Evolutionary conservation across 768 basidiomycete species (phyloP).

Genomic region (Boletales sp.): DNA sequence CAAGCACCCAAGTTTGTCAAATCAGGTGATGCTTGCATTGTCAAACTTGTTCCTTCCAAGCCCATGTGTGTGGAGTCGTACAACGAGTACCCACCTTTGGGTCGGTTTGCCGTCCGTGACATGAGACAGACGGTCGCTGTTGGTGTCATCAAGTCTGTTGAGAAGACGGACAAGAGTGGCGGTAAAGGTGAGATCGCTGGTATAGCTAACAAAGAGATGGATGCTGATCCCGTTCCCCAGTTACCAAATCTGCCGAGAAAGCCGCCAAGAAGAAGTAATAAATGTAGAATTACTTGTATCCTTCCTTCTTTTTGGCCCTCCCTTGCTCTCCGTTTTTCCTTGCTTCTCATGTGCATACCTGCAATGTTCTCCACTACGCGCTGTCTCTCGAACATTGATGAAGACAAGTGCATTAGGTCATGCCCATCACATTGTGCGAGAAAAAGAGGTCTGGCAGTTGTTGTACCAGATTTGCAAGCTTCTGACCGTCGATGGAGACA

Average conservation of each 20-base stretch:
- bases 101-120: slow-evolving; percentile 99
- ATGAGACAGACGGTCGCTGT: slow-evolving; percentile 99
- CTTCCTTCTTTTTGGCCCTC: slow-evolving; percentile 47
- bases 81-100: slow-evolving; percentile 97
- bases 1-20: slow-evolving; percentile 94
- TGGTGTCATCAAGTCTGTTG: slow-evolving; percentile 97
- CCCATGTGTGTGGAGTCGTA: slow-evolving; percentile 95
- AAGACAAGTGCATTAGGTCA: slow-evolving; percentile 31
- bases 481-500: too few relatives aligned
- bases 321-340: slow-evolving; percentile 40
- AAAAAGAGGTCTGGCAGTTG: too few relatives aligned
- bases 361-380: slow-evolving; percentile 33
- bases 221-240: slow-evolving; percentile 35
- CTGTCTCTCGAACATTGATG: slow-evolving; percentile 43
- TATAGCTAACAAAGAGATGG: background rate
- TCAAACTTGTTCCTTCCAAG: slow-evolving; percentile 95
- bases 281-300: slow-evolving; percentile 65
- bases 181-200: slow-evolving; percentile 67
- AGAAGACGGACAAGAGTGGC: slow-evolving; percentile 85
- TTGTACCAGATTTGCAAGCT: too few relatives aligned
- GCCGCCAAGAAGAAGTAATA: slow-evolving; percentile 93
- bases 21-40: slow-evolving; percentile 98
- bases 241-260: slow-evolving; percentile 96
- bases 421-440: background rate
- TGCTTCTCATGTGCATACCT: slow-evolving; percentile 32